Evolutionary conservation across 1,284 basidiomycete species (phyloP), one percentile per base, ranked within the genome.

Genomic region (Irpex sp.): DNA sequence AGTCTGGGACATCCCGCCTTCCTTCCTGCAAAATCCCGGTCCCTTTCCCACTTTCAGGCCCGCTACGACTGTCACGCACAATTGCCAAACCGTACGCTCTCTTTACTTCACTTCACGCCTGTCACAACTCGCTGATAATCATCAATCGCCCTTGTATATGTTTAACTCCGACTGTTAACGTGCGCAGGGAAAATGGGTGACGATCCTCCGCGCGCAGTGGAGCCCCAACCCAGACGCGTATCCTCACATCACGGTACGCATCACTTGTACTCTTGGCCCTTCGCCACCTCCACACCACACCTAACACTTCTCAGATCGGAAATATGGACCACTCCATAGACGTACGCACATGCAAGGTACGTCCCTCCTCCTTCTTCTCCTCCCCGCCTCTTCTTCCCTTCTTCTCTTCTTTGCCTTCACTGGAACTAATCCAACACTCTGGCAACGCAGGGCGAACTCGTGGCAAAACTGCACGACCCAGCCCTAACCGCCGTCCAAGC

Each of bases 401-500:
- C 31, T 33, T 68, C 21, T 15, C 47, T 46, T 31, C 26, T 46
- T 26, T 36, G 8, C 60, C 31, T n/a, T 36, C 7, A 33, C 35
- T 57, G 57, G 63, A 35, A 33, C 31, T 61, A 2, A 49, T 60
- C 15, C 31, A 5, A 9, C 4, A 11, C 33, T 51, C 15, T 13
- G 13, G 33, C 47, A 43, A 65, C 26, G 59, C 60, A 90, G 85
- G 91, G 92, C 9, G 86, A 90, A 62, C 77, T 86, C 13, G 74
- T 93, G 35, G 82, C 85, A 4, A 82, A 79, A 65, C 74, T 93
- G 4, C 74, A 81, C 11, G 89, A 93, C 72, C 77, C 73, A 56
- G 68, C 89, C 67, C 87, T 93, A 62, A 83, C 88, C 21, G 91
- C 91, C 0, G 87, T 88, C 1, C 92, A 93, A 75, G 90, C 91